Conservation (phyloP, 2,329 filamentous ascomycete species). For the Talaromyces sp. region DNA sequence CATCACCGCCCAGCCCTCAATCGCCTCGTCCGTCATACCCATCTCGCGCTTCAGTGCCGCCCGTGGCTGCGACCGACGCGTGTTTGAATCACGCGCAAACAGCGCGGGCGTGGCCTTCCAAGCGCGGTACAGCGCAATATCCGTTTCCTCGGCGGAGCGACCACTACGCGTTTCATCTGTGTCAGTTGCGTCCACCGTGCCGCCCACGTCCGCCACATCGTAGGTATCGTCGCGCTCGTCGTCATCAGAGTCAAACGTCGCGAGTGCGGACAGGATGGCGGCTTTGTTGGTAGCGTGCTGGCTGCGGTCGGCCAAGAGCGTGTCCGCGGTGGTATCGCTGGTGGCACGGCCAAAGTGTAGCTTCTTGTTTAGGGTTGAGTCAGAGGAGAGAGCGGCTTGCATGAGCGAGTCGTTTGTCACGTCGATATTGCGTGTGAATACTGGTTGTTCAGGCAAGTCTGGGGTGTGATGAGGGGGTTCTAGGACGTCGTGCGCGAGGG, state of each 20-base stretch:
- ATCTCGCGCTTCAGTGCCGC: constrained; percentile 65
- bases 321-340: constrained; percentile 61
- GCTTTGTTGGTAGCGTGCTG: constrained; percentile 66
- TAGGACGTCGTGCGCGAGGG: constrained; percentile 46
- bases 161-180: constrained; percentile 43
- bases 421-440: constrained; percentile 58
- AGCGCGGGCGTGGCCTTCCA: constrained; percentile 60
- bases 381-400: constrained; percentile 59
- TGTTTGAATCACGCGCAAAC: constrained; percentile 68
- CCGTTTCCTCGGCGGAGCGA: constrained; percentile 1
- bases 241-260: constrained; percentile 86
- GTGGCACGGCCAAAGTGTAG: constrained; percentile 72
- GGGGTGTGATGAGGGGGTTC: constrained; percentile 48
- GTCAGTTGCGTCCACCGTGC: constrained; percentile 64
- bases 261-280: constrained; percentile 80
- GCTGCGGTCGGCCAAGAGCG: constrained; percentile 61
- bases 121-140: constrained; percentile 63
- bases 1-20: constrained; percentile 94
- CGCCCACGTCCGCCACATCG: constrained; percentile 85
- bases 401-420: constrained; percentile 80
- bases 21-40: constrained; percentile 84
- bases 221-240: constrained; percentile 98
- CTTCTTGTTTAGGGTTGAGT: constrained; percentile 34
- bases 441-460: constrained; percentile 18
- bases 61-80: constrained; percentile 60